Percentiles rank a stretch among this genome's conserved stretches.
phyloP scores from a whole-genome alignment of 164 flowering plant genomes.

The Brasenia schreberi region DNA sequence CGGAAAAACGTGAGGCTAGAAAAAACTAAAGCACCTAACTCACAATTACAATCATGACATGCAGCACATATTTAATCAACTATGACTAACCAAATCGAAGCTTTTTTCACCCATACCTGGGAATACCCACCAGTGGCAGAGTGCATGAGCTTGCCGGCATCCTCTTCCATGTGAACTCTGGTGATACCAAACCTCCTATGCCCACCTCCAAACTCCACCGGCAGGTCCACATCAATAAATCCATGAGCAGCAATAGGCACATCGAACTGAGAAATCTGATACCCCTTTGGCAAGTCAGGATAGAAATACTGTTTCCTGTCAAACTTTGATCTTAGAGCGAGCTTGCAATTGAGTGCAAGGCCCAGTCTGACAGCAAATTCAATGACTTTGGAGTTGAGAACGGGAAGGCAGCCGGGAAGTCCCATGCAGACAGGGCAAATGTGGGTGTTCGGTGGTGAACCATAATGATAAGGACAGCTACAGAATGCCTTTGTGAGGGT shows the following conservation, averaged over 20 bases:
- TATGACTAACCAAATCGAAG: neutral
- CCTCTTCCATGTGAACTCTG: slow-evolving; percentile 97
- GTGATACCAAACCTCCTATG: slow-evolving; percentile 85
- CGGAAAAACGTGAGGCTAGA: no score
- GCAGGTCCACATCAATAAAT: slow-evolving; percentile 73
- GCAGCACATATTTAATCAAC: no score
- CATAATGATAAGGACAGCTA: slow-evolving; percentile 64
- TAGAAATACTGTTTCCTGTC: slow-evolving; percentile 93
- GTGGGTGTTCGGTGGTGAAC: slow-evolving; percentile 67
- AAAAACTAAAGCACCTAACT: no score
- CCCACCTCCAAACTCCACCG: slow-evolving; percentile 89
- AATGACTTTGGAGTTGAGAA: slow-evolving; percentile 77
- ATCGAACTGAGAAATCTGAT: slow-evolving; percentile 93
- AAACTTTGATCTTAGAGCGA: slow-evolving; percentile 71
- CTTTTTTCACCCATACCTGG: slow-evolving; percentile 21
- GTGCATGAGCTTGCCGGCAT: slow-evolving; percentile 91
- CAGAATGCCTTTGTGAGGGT: slow-evolving; percentile 87
- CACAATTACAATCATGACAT: no score
- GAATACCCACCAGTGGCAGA: slow-evolving; percentile 49
- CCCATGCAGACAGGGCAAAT: slow-evolving; percentile 94
- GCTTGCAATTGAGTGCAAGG: slow-evolving; percentile 65
- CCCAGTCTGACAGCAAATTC: slow-evolving; percentile 74
- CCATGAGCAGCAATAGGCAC: slow-evolving; percentile 70
- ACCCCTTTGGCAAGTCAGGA: slow-evolving; percentile 92
- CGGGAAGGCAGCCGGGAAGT: slow-evolving; percentile 83